Base-by-base conservation (phyloP, 1,139 yeast genomes). In the Candida pseudoviswanathii region DNA sequence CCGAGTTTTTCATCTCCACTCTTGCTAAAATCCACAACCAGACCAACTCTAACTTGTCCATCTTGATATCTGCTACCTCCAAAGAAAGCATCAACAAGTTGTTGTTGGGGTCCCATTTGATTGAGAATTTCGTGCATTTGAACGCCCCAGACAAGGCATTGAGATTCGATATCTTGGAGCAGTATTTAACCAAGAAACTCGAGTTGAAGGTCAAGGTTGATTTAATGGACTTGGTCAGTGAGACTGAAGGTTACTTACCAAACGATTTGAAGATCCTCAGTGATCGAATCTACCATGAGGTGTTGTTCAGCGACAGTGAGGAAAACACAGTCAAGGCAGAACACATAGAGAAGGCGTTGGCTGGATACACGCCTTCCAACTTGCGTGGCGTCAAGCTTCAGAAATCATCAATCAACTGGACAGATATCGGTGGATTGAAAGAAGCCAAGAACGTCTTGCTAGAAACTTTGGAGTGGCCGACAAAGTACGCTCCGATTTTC, bases 401-500 rank as follows among this genome's bases (percentile, higher is more conserved):
- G 58, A 90, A 89, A 60, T 82, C 92, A 0, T 71, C 85, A 0
- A 82, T 85, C 1, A 79, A 80, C 41, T 94, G 99, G 99, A 60
- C 76, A 1, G 96, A 91, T 57, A 90, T 94, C 58, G 99, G 98
- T 6, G 99, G 97, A 0, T 71, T 94, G 44, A 71, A 70, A 29
- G 88, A 84, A 21, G 96, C 96, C 2, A 94, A 92, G 61, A 75
- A 78, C 8, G 75, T 89, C 0, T 68, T 94, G 25, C 67, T 91
- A 45, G 98, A 94, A 63, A 94, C 98, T 0, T 69, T 94, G 37
- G 98, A 94, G 64, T 92, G 98, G 98, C 99, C 99, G 1, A 90
- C 97, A 0, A 88, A 86, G 60, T 94, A 92, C 63, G 96, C 97
- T 0, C 97, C 98, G 2, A 89, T 94, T 29, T 94, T 94, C 66